phyloP scores from a whole-genome alignment of 2,329 filamentous ascomycete species.

The Penicillium fuscoglaucum region DNA sequence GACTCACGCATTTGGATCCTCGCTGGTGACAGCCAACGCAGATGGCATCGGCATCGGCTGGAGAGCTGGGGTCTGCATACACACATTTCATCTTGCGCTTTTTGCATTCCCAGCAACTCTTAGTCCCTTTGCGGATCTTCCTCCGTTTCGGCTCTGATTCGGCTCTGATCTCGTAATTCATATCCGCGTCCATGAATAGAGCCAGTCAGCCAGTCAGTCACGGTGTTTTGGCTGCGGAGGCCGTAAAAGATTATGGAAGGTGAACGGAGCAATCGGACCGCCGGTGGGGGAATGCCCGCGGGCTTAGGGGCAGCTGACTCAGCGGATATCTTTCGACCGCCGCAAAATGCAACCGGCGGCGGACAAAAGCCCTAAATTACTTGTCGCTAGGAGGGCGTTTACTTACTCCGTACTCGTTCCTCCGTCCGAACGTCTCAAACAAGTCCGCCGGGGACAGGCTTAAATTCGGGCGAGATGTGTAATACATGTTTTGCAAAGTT shows the following conservation, averaged over 20 bases:
- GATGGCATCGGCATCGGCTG: not conserved
- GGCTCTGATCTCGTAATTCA: not conserved
- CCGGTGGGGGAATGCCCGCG: not conserved
- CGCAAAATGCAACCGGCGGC: not conserved
- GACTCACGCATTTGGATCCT: conserved; percentile 45
- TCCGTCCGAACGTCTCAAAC: not conserved
- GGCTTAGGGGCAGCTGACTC: not conserved
- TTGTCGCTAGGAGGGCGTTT: not conserved
- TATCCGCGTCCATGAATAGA: not conserved
- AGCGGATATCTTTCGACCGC: not conserved
- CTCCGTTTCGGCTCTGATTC: conserved; percentile 4
- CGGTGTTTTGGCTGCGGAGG: not conserved
- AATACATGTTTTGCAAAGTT: not conserved
- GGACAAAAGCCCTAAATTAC: not conserved
- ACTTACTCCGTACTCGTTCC: not conserved
- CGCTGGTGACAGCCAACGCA: conserved; percentile 23
- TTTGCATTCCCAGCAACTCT: conserved; percentile 15
- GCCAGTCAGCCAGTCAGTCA: not conserved
- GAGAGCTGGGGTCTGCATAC: not conserved
- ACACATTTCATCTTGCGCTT: conserved; percentile 14
- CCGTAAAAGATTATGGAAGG: not conserved
- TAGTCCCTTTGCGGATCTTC: conserved; percentile 12
- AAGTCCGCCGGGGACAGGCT: not conserved
- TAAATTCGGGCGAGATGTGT: not conserved
- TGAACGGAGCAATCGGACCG: not conserved